Base-by-base conservation (phyloP, 148 eudicot genomes). In the Cornus kousa region DNA sequence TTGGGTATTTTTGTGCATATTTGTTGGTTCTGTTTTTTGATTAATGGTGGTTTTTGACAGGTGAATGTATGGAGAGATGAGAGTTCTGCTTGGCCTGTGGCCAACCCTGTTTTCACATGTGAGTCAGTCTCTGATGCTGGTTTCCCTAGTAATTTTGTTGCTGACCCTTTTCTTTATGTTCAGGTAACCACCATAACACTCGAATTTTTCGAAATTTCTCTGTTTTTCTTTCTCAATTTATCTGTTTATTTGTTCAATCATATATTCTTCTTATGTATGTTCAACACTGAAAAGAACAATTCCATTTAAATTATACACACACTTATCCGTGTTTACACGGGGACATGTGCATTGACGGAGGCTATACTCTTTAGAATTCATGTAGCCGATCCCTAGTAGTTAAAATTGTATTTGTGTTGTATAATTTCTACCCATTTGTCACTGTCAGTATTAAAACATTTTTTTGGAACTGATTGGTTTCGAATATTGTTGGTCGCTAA, bases 71-170 rank as follows among this genome's bases (percentile, higher is more conserved):
- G 89, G 88, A 89, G 81, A 73, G 83, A 92, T 77, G 82, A 84
- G 33, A 85, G 81, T 81, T 89, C 90, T 14, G 97, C 94, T 37
- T 95, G 99, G 97, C 99, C 99, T 9, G 92, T 93, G 33, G 92
- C 99, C 2, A 95, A 95, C 77, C 99, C 99, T 14, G 90, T 95
- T 55, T 60, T 95, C 60, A 93, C 98, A 19, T 95, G 99, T 77
- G 98, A 93, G 71, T 86, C 97, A 31, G 88, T 84, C 71, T 90
- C 99, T 62, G 85, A 84, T 74, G 87, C 92, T 75, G 97, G 92
- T 31, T 91, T 83, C 72, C 94, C 97, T 31, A 91, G 97, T 81
- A 95, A 95, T 78, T 95, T 95, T 86, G 99, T 95, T 77, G 99
- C 99, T 20, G 98, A 95, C 76, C 99, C 99, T 67, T 95, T 95